These are phyloP conservation scores for Lichtheimia ornata DNA, from an alignment of 371 early-diverging fungal genomes.

Conservation along the genomic window DNA sequence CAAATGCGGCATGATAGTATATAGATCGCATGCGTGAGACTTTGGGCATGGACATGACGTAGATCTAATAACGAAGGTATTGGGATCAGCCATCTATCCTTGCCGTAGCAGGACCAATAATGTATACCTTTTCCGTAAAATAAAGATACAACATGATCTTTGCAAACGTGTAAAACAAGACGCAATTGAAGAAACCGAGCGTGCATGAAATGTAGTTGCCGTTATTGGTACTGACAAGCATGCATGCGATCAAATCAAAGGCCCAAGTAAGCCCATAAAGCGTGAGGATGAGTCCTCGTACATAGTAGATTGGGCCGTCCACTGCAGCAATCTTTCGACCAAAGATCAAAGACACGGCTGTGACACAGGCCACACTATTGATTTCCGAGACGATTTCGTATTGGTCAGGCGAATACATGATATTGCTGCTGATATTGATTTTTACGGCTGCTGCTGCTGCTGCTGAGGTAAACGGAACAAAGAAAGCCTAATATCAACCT, in stretches of 20 bases:
- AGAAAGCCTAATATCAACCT: too few species aligned
- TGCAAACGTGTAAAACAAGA: constrained; percentile 40
- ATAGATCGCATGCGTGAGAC: constrained; percentile 32
- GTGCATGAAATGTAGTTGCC: constrained; percentile 52
- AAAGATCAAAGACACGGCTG: constrained; percentile 51
- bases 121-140: constrained; percentile 58
- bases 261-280: constrained; percentile 52
- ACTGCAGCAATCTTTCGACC: constrained; percentile 54
- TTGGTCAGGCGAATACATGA: constrained; percentile 51
- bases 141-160: constrained; percentile 55
- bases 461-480: too few species aligned
- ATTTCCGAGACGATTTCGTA: constrained; percentile 51
- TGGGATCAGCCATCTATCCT: too few species aligned
- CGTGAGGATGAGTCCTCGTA: constrained; percentile 42
- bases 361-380: constrained; percentile 51
- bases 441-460: too few species aligned
- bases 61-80: constrained; percentile 24
- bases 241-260: constrained; percentile 50
- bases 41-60: constrained; percentile 49
- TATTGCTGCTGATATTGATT: too few species aligned
- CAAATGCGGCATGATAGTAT: too few species aligned
- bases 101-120: constrained; percentile 6
- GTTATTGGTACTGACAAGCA: constrained; percentile 58
- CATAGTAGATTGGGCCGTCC: constrained; percentile 50
- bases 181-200: constrained; percentile 44